These are phyloP conservation scores for Talaromyces nanjingensis DNA, from an alignment of 495 filamentous ascomycete species.

Conservation along the genomic window DNA sequence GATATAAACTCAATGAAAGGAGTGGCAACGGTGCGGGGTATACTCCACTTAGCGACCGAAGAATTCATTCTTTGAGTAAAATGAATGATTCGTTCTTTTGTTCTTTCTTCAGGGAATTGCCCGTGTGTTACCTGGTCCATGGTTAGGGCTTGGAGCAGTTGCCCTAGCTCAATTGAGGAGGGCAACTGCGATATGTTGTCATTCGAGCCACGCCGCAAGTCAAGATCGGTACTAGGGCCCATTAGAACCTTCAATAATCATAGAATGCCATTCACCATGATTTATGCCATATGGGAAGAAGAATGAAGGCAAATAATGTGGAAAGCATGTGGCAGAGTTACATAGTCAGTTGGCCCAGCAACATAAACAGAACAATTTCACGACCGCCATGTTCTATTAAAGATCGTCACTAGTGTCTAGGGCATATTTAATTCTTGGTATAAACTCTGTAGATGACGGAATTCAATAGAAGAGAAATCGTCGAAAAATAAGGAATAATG, in stretches of 20 bases:
- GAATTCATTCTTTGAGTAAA: background rate
- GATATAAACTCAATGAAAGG: background rate
- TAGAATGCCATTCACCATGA: background rate
- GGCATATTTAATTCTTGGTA: background rate
- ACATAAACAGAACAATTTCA: background rate
- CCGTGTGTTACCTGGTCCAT: background rate
- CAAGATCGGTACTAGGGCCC: too few species aligned
- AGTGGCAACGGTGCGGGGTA: background rate
- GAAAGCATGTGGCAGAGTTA: background rate
- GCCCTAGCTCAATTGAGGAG: background rate
- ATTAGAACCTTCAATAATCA: background rate
- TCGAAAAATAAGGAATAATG: background rate
- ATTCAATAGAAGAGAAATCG: background rate
- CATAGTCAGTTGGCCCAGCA: background rate
- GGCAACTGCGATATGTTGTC: background rate
- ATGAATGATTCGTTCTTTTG: background rate
- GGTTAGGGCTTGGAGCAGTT: background rate
- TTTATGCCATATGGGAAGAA: background rate
- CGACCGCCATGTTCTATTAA: background rate
- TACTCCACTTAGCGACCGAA: background rate
- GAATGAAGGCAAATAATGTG: background rate
- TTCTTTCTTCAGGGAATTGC: background rate
- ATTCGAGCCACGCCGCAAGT: too few species aligned
- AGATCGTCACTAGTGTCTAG: background rate
- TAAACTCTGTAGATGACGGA: background rate